Evolutionary conservation across 1,284 basidiomycete species (phyloP), one percentile per base, ranked within the genome.

Genomic region (Clitocybe nebularis): DNA sequence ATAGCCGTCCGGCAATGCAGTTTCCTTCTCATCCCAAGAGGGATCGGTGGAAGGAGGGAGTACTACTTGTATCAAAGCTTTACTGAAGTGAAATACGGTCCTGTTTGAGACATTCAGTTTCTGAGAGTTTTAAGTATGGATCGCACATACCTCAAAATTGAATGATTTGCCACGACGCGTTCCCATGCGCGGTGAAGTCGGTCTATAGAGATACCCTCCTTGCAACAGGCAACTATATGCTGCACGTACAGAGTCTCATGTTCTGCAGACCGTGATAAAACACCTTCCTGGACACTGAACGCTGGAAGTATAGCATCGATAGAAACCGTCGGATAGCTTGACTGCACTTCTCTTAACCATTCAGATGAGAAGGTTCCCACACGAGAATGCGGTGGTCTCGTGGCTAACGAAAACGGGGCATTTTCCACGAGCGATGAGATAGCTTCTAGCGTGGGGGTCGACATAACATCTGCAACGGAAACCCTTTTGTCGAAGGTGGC

Each of bases 211-310:
- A 52, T 47, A 21, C 46, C 49, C 3, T 49, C 39, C 17, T 59
- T 53, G 39, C 63, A 51, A 4, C 51, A 49, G 43, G 73, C 48
- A 4, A 74, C 46, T 33, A 74, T 58, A 52, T 75, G 74, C 37
- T 76, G 74, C 3, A 76, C 68, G 50, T 72, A 75, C 42, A 72
- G 61, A 1, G 62, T 58, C 24, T 60, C 58, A 13, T 60, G 48
- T 16, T 63, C 62, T 17, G 61, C 58, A 6, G 72, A 72, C 28
- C 68, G 64, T 44, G 67, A 69, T 28, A 76, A 54, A 10, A 76
- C 66, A 25, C 74, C 74, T 53, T 74, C 72, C 46, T 76, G 74
- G 11, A 75, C 60, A 11, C 72, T 62, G 41, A 75, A 72, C 10
- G 74, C 60, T 11, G 74, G 72, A 23, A 73, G 54, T 29, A 75